Base-by-base conservation (phyloP, 2,329 filamentous ascomycete genomes). In the Colletotrichum horii region DNA sequence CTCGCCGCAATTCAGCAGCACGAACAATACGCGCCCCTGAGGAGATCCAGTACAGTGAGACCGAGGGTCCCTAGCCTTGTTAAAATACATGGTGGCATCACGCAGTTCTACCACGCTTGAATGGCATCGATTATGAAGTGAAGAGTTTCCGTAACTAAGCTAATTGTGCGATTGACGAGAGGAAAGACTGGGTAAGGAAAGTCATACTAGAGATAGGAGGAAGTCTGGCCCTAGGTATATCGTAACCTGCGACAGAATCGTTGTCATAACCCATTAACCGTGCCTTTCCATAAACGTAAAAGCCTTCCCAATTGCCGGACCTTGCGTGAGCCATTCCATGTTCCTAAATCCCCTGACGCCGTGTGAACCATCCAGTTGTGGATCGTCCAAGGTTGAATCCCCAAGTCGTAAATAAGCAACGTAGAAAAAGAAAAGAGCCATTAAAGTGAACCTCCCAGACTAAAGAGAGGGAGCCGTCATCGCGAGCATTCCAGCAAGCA, bases 391-490 rank as follows among this genome's bases (percentile, higher is more conserved):
- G 34, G 4, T 9, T 15, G n/a, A 48, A 60, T 43, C 19, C 36
- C 30, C 16, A 14, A 60, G 55, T 26, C 24, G 19, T 30, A 60
- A 71, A 34, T 11, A 30, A 52, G 34, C 30, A 16, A 36, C 14
- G 28, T 24, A 32, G 64, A 36, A 55, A 66, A 52, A 43, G 16
- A 43, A 43, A 65, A 28, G 32, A 26, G 22, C 26, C 19, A 32
- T 24, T 48, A 26, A 43, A 19, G 16, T 48, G 3, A 48, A 28
- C 26, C 14, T 15, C 34, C 16, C n/a, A 66, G 22, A 12, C 16
- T 30, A 76, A n/a, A 76, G 70, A 52, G 64, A 24, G 60, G 74
- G 74, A 36, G 74, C 74, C 19, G 74, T 67, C 24, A 60, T 58
- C 16, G 74, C 70, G 48, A 76, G 70, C 32, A 61, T 58, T 24